Evolutionary conservation across 805 yeast genomes (phyloP), one percentile per base, ranked within the genome.

Genomic region (Candida vaughaniae): DNA sequence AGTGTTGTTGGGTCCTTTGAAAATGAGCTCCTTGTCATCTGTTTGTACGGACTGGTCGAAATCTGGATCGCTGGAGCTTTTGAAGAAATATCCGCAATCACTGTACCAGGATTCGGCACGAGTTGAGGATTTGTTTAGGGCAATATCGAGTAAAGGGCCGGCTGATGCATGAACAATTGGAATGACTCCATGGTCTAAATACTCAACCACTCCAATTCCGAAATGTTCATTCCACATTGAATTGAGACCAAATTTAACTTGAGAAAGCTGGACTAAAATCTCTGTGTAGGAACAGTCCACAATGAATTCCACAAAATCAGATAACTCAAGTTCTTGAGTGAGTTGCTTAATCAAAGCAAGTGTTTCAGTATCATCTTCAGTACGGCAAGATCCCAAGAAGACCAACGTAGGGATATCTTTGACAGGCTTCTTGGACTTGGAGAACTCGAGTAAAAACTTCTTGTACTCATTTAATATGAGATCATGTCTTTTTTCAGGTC

Each of bases 151-250:
- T 28, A 77, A 70, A 7, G 99, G 99, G 1, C 99, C 99, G 0
- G 96, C 99, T 36, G 95, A 84, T 3, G 95, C 95, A 61, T 95
- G 98, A 3, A 80, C 93, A 2, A 93, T 64, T 1, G 99, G 97
- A 12, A 93, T 77, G 18, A 84, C 72, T 0, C 97, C 98, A 37
- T 85, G 75, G 2, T 91, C 82, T 64, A 85, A 69, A 56, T 89
- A 87, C 60, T 93, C 99, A 6, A 93, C 99, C 4, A 93, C 91
- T 1, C 96, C 91, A 52, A 93, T 93, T 14, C 99, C 99, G 59
- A 93, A 93, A 65, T 93, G 99, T 66, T 93, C 99, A 62, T 93
- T 93, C 99, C 99, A 93, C 99, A 93, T 93, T 20, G 95, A 89
- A 53, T 93, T 91, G 26, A 93, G 67, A 4, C 99, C 99, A 52